phyloP scores from a whole-genome alignment of 192 early-diverging fungal genomes.

The Coemansia sp. region DNA sequence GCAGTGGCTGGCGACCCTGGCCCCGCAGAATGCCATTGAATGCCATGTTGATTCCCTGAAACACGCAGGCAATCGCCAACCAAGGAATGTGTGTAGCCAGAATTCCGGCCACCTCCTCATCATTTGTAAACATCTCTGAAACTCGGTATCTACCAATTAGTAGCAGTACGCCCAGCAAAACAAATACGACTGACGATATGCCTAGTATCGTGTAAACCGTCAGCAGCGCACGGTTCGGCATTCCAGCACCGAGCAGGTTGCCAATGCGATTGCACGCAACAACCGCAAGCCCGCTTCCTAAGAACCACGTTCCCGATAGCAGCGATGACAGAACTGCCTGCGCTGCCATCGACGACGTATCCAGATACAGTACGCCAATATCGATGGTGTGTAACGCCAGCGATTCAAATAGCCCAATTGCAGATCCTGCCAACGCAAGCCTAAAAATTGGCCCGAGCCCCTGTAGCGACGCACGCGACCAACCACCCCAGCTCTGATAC shows the following conservation, averaged over 20 bases:
- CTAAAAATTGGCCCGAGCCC: constrained; percentile 60
- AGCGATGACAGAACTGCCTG: constrained; percentile 77
- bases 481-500: constrained; percentile 82
- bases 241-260: constrained; percentile 65
- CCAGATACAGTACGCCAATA: constrained; percentile 74
- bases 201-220: constrained; percentile 46
- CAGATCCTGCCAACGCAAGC: constrained; percentile 75
- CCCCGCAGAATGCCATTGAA: constrained; percentile 61
- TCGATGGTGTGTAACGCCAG: constrained; percentile 74
- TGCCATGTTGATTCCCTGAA: constrained; percentile 61
- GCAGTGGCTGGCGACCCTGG: constrained; percentile 56
- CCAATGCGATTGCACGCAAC: constrained; percentile 81
- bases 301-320: constrained; percentile 62
- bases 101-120: constrained; percentile 23
- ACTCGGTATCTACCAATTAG: constrained; percentile 50
- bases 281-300: constrained; percentile 70
- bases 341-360: constrained; percentile 72
- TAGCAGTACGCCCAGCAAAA: constrained; percentile 58
- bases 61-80: constrained; percentile 19
- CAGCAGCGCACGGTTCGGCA: constrained; percentile 55
- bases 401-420: constrained; percentile 80
- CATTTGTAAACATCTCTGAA: constrained; percentile 59
- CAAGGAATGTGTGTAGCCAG: constrained; percentile 36
- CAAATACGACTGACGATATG: constrained; percentile 55
- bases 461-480: constrained; percentile 67